Evolutionary conservation across 2,329 filamentous ascomycete species (phyloP), one percentile per base, ranked within the genome.

Genomic region (Microthyrium microscopicum): DNA sequence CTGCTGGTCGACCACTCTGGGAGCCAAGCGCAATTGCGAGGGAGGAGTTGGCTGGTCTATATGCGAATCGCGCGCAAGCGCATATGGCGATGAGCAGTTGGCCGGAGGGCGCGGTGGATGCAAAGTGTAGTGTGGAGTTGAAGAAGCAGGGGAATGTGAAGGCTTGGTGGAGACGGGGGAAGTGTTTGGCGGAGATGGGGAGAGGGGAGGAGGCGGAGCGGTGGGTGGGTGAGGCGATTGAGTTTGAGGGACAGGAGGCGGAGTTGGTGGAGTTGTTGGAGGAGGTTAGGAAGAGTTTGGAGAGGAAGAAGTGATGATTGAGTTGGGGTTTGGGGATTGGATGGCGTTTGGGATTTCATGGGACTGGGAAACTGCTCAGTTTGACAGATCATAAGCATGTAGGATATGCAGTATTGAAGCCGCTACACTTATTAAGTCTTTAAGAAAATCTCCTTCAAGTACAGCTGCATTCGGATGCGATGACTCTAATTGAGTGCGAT

Each of bases 131-230:
- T 52, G 77, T 93, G 27, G 85, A 93, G 63, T 75, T 82, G 41
- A 85, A 87, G 65, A 70, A 74, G 43, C 68, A 77, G 26, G 84
- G 78, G 25, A 95, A 98, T 54, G 74, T 81, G 1, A 95, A 95
- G 70, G 85, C 76, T 0, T 95, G 87, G 83, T 94, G 83, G 77
- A 66, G 89, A 40, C 66, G 81, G 40, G 89, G 81, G 7, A 74
- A 73, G 60, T 91, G 83, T 51, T 56, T 95, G 50, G 58, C 77
- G 43, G 89, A 98, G 70, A 95, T 95, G 89, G 78, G 79, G 20
- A 58, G 87, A 39, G 58, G 81, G 48, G 73, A 80, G 35, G 87
- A 95, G 69, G 84, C 85, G 1, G 64, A 64, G 46, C 73, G 76
- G 41, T 91, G 84, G 73, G 67, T 93, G 26, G 68, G 66, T 42